Percentiles rank a stretch among this genome's conserved stretches.
Conservation (phyloP, 805 yeast genomes). For the Sugiyamaella floridensis region DNA sequence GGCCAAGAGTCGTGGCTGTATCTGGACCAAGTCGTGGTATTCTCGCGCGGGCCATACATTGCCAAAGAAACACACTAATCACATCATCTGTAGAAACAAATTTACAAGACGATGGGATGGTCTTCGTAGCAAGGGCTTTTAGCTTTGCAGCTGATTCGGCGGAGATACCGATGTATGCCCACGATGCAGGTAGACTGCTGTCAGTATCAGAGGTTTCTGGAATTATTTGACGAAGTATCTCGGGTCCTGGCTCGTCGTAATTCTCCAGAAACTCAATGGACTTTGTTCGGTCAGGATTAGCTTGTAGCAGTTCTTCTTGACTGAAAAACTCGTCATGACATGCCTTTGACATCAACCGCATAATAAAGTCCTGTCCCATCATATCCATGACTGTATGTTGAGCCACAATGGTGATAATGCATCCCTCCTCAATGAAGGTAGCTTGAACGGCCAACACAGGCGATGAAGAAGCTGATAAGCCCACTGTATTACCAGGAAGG, state of each 20-base stretch:
- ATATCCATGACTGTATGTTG: slow-evolving; percentile 11
- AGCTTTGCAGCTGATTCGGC: not conserved
- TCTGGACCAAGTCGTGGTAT: not conserved
- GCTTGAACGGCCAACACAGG: slow-evolving; percentile 8
- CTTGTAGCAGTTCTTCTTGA: not conserved
- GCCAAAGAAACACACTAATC: slow-evolving; percentile 10
- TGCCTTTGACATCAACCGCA: slow-evolving; percentile 8
- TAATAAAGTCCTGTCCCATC: slow-evolving; percentile 6
- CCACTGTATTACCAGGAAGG: not conserved
- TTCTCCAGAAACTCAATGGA: not conserved
- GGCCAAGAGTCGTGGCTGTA: slow-evolving; percentile 1
- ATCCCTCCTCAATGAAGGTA: slow-evolving; percentile 6
- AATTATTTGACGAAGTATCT: not conserved
- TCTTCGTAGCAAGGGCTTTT: slow-evolving; percentile 1
- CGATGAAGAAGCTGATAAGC: not conserved
- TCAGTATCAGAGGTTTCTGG: not conserved
- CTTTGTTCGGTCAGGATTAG: slow-evolving; percentile 1
- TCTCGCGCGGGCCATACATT: not conserved
- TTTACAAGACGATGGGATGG: not conserved
- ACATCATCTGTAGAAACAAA: slow-evolving; percentile 12
- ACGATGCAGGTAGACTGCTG: not conserved
- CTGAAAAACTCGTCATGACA: slow-evolving; percentile 6
- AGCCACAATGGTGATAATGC: slow-evolving; percentile 6
- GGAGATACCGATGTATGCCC: slow-evolving; percentile 6
- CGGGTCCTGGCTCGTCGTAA: not conserved